phyloP scores from a whole-genome alignment of 805 yeast genomes.

The Starmerella asiatica region DNA sequence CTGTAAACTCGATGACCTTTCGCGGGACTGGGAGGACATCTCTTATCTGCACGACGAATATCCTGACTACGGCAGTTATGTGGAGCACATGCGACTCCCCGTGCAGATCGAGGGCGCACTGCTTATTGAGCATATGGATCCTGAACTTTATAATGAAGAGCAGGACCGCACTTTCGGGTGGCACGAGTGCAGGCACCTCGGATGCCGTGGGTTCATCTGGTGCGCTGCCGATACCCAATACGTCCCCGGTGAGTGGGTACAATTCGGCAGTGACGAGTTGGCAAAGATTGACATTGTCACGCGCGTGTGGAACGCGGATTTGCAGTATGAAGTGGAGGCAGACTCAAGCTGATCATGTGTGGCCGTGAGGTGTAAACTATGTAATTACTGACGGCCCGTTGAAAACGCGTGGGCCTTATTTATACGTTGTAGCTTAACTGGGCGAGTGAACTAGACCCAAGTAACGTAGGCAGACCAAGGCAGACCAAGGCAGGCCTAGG shows the following conservation, averaged over 20 bases:
- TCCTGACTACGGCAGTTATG: neutral
- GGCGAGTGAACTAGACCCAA: too few relatives aligned
- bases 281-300: neutral
- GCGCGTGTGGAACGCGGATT: conserved; percentile 1
- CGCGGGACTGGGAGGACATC: conserved; percentile 2
- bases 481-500: too few relatives aligned
- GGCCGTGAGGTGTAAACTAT: too few relatives aligned
- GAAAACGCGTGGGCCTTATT: too few relatives aligned
- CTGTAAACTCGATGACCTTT: conserved; percentile 1
- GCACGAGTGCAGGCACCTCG: neutral
- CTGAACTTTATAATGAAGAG: neutral
- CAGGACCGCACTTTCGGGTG: neutral
- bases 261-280: neutral
- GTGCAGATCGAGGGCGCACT: conserved; percentile 1
- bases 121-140: neutral
- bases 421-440: too few relatives aligned
- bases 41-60: neutral
- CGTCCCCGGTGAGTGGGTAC: neutral
- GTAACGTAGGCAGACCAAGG: too few relatives aligned
- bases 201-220: conserved; percentile 8
- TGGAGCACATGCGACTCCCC: neutral
- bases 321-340: too few relatives aligned
- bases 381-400: too few relatives aligned
- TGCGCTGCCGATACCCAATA: conserved; percentile 1
- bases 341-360: too few relatives aligned